Base-by-base conservation (phyloP, 73 alveolate genomes). In the Symbiodinium natans region DNA sequence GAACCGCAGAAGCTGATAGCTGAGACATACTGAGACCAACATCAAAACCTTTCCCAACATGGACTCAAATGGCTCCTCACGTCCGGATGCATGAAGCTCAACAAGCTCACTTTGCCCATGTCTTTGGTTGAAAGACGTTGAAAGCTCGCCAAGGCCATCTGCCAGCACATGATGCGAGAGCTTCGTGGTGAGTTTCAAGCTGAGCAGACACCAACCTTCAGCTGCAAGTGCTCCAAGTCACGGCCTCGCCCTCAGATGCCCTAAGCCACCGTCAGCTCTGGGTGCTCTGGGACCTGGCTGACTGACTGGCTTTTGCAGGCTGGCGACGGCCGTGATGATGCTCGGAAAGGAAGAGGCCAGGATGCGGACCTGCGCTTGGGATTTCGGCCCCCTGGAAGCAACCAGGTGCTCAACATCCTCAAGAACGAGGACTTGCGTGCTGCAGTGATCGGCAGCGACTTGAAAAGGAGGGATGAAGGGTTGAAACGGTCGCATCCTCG, bases 131-230 rank as follows among this genome's bases (percentile, higher is more conserved):
- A 21, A 52, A 23, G 13, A 6, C 71, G 2, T 8, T 25, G 39
- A n/a, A n/a, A 82, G 59, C 21, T 19, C 13, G 41, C 39, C 38
- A 63, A 86, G 93, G 93, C 56, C 41, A 88, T 88, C 59, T 88
- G 95, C 85, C 71, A 88, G 84, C 95, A 88, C 95, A 59, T 88
- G 95, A 88, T 88, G 95, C 95, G 95, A 39, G 95, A 88, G 85
- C 95, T 88, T 36, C 95, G 95, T 39, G 95, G 95, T 27, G 85
- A 88, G 71, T 88, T 29, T 85, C 95, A 88, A 88, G 86, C 95
- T 25, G 95, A 88, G 68, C 95, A 88, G 68, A 63, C 40, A 40
- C 95, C 95, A 27, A 63, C 86, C 82, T 88, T 88, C 43, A 84
- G 95, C 43, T 88, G 95, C 95, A 56, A 56, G 56, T 88, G 95